Evolutionary conservation across 495 filamentous ascomycete species (phyloP).

Genomic region (Penicillium paxilli): DNA sequence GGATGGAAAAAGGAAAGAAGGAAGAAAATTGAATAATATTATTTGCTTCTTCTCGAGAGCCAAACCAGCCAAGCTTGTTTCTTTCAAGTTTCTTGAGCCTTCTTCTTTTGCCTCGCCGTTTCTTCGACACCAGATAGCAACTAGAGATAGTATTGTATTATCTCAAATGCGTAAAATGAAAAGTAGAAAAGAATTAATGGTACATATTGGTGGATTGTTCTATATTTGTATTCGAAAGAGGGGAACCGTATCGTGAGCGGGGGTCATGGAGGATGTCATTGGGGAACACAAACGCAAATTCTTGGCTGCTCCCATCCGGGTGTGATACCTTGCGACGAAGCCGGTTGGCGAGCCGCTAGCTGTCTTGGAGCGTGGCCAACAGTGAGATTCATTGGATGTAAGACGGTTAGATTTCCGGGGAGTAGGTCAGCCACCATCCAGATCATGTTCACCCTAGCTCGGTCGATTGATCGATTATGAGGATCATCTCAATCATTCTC

Average conservation of each 20-base stretch:
- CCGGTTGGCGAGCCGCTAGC: constrained; percentile 3
- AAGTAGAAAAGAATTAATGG: neutral
- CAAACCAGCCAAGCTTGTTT: neutral
- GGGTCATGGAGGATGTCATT: constrained; percentile 16
- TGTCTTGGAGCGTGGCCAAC: constrained; percentile 10
- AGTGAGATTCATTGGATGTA: constrained; percentile 6
- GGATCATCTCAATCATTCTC: no score
- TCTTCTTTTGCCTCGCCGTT: no score
- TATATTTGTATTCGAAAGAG: constrained; percentile 5
- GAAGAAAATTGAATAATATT: neutral
- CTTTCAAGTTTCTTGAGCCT: no score
- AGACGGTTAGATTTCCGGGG: neutral
- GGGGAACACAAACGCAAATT: constrained; percentile 10
- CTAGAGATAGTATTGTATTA: no score
- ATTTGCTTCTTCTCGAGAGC: neutral
- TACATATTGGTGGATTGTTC: neutral
- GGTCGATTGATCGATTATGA: neutral
- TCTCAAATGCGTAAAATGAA: no score
- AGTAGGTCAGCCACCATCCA: neutral
- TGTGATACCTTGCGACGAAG: constrained; percentile 7
- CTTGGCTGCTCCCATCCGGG: constrained; percentile 17
- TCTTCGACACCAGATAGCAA: neutral
- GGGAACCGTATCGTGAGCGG: constrained; percentile 13
- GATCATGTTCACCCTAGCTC: neutral
- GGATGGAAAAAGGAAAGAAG: neutral